Conservation (phyloP, 2,329 filamentous ascomycete genomes). For the Cladosporium sp. region DNA sequence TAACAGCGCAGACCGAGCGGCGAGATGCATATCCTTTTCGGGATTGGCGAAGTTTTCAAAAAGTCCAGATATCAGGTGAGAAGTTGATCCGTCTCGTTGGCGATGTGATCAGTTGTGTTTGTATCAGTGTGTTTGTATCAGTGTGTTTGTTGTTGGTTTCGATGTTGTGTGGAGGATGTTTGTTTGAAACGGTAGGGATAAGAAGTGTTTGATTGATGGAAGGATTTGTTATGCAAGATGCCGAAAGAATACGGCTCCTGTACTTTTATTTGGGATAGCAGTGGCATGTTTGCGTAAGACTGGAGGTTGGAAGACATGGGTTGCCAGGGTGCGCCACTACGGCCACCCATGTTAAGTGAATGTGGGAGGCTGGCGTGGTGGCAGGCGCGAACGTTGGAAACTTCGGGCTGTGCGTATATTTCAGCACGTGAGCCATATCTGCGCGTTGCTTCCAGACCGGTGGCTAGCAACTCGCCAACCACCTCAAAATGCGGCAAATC, state of each 20-base stretch:
- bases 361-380: background rate
- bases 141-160: too few species aligned
- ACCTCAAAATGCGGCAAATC: background rate
- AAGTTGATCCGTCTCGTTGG: background rate
- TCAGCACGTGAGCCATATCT: background rate
- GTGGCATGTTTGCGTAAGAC: background rate
- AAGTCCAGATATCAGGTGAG: background rate
- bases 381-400: background rate
- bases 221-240: background rate
- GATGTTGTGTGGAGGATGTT: too few species aligned
- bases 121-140: background rate
- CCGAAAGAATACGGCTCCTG: background rate
- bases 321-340: background rate
- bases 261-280: background rate
- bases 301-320: background rate
- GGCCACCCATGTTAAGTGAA: background rate
- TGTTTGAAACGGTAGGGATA: too few species aligned
- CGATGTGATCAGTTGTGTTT: background rate
- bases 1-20: conserved; percentile 5
- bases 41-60: background rate
- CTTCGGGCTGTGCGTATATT: background rate
- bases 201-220: background rate
- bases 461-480: background rate
- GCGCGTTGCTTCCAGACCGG: background rate
- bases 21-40: conserved; percentile 2